phyloP scores from a whole-genome alignment of 2,329 filamentous ascomycete genomes.

The Aurifilum marmelostoma region DNA sequence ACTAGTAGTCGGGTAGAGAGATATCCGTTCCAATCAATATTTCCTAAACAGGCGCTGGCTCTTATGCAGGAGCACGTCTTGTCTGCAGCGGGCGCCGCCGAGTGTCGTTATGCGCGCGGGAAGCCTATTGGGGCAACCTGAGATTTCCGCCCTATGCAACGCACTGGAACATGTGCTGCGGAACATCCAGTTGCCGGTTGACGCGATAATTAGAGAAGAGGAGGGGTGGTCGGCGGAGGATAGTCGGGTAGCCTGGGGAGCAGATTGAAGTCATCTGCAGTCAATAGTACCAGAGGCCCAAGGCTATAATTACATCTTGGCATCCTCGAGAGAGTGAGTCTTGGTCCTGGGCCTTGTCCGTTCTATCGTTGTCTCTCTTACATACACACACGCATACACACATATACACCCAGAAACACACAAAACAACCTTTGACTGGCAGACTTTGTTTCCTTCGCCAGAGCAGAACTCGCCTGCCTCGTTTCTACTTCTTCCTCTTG shows the following conservation, averaged over 20 bases:
- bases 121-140: neutral
- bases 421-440: neutral
- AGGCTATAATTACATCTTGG: neutral
- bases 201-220: neutral
- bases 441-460: neutral
- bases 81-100: neutral
- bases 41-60: neutral
- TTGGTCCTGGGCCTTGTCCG: neutral
- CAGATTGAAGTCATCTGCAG: neutral
- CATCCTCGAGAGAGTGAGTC: neutral
- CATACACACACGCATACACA: neutral
- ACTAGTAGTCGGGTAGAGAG: neutral
- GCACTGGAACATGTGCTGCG: neutral
- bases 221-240: neutral
- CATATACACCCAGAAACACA: neutral
- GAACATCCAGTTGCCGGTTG: neutral
- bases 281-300: neutral
- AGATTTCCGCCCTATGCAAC: neutral
- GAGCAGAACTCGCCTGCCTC: neutral
- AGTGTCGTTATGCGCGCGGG: neutral
- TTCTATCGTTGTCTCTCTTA: neutral
- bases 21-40: slow-evolving; percentile 7
- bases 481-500: neutral
- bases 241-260: neutral
- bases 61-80: neutral